A percentile compares a stretch with the other conserved stretches of the same genome.
These are phyloP conservation scores for Uronychia binucleata DNA, from an alignment of 73 alveolate species.

Conservation along the genomic window DNA sequence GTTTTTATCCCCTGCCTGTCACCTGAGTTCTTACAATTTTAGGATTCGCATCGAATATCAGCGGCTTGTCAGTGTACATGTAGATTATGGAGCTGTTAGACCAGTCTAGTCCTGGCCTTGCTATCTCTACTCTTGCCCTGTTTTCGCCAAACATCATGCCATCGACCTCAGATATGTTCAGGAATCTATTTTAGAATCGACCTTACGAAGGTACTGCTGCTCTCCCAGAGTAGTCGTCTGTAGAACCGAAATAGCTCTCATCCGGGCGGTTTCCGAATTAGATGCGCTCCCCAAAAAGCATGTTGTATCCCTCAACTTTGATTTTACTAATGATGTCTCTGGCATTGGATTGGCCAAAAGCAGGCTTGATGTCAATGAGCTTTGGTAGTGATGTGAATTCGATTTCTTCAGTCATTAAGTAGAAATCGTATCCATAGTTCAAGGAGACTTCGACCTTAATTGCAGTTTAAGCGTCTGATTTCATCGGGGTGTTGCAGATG, in stretches of 20 bases:
- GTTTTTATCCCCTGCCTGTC: not conserved
- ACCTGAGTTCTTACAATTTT: not conserved
- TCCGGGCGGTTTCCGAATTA: conserved; percentile 36
- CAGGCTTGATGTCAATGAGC: conserved; percentile 2
- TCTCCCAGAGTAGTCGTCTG: not conserved
- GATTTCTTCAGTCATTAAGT: not conserved
- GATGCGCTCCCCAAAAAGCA: not conserved
- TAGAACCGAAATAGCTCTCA: not conserved
- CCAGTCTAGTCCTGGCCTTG: conserved; percentile 4
- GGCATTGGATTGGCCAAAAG: conserved; percentile 33
- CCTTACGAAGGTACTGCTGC: conserved; percentile 5
- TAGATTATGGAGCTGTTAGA: conserved; percentile 21
- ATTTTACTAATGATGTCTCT: not conserved
- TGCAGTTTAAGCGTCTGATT: not conserved
- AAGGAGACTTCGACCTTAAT: not conserved
- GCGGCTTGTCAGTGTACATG: conserved; percentile 10
- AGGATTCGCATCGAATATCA: conserved; percentile 9
- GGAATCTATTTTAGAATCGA: conserved; percentile 2
- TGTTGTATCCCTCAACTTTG: conserved; percentile 6
- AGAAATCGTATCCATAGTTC: not conserved
- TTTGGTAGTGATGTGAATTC: not conserved
- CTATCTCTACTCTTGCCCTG: conserved; percentile 36
- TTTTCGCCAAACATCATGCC: conserved; percentile 25
- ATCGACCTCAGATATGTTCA: conserved; percentile 24
- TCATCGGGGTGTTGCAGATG: not conserved